Conservation (phyloP, 371 early-diverging fungal species). For the Thermomucor indicae-seudaticae region DNA sequence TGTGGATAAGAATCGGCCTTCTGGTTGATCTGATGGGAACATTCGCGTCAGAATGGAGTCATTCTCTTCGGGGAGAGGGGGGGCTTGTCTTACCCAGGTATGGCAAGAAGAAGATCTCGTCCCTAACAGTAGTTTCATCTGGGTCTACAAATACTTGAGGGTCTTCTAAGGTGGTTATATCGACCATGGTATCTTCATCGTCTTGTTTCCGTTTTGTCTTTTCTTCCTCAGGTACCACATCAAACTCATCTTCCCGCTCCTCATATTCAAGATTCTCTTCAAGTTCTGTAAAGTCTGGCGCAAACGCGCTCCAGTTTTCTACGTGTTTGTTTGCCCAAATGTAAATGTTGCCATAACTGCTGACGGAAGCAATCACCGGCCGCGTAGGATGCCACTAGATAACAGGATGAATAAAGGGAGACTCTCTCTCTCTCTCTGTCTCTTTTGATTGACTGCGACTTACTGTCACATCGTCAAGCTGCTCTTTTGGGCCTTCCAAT, state of each 20-base stretch:
- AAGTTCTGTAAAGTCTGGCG: constrained; percentile 86
- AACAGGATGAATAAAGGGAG: not conserved
- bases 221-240: constrained; percentile 62
- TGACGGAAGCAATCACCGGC: constrained; percentile 81
- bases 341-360: constrained; percentile 77
- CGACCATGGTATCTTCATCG: constrained; percentile 54
- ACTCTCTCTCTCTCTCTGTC: not conserved
- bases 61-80: too few relatives aligned
- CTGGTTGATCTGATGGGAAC: too few relatives aligned
- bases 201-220: constrained; percentile 41
- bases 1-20: too few relatives aligned
- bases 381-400: constrained; percentile 83
- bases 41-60: too few relatives aligned
- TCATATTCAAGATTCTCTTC: constrained; percentile 91
- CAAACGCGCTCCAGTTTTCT: constrained; percentile 92
- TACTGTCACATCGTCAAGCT: constrained; percentile 81
- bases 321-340: constrained; percentile 84
- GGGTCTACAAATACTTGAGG: constrained; percentile 64
- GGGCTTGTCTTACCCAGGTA: too few relatives aligned
- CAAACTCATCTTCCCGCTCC: constrained; percentile 93
- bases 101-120: constrained; percentile 30
- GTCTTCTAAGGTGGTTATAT: constrained; percentile 61
- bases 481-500: constrained; percentile 89
- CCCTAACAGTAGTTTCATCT: constrained; percentile 48
- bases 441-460: too few relatives aligned